Evolutionary conservation across 176 grass and related monocot genomes (phyloP).

Genomic region (Echinochloa phyllopogon): DNA sequence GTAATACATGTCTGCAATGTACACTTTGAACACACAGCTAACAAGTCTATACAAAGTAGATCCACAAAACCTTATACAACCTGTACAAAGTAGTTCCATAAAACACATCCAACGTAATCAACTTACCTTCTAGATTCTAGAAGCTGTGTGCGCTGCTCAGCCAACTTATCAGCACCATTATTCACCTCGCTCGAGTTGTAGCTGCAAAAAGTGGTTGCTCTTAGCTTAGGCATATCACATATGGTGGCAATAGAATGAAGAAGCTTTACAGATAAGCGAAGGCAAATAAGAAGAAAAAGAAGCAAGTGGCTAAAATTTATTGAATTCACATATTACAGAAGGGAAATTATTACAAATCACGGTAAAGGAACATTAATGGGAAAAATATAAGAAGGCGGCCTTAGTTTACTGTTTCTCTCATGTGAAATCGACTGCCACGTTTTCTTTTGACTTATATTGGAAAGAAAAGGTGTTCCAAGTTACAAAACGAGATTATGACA

Average conservation of each 20-base stretch:
- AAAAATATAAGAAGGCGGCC: not conserved
- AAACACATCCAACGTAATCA: constrained; percentile 5
- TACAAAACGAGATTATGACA: not conserved
- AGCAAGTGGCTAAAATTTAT: not conserved
- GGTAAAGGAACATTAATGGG: not conserved
- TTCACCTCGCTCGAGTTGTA: constrained; percentile 74
- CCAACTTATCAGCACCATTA: constrained; percentile 56
- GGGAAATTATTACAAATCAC: not conserved
- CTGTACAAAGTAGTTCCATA: not conserved
- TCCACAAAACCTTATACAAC: not conserved
- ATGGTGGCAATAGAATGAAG: constrained; percentile 16
- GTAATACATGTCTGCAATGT: not conserved
- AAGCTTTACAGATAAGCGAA: not conserved
- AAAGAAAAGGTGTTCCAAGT: not conserved
- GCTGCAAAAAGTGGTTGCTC: constrained; percentile 48
- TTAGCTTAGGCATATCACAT: constrained; percentile 38
- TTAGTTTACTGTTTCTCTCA: constrained; percentile 6
- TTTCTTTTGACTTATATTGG: not conserved
- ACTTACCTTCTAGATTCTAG: constrained; percentile 61
- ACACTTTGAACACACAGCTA: constrained; percentile 4
- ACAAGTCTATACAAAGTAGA: not conserved
- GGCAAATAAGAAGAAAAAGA: constrained; percentile 1
- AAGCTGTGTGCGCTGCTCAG: constrained; percentile 67
- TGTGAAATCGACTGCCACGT: not conserved
- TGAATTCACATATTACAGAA: not conserved